These are phyloP conservation scores for Daldinia loculata DNA, from an alignment of 495 filamentous ascomycete species.

Conservation along the genomic window DNA sequence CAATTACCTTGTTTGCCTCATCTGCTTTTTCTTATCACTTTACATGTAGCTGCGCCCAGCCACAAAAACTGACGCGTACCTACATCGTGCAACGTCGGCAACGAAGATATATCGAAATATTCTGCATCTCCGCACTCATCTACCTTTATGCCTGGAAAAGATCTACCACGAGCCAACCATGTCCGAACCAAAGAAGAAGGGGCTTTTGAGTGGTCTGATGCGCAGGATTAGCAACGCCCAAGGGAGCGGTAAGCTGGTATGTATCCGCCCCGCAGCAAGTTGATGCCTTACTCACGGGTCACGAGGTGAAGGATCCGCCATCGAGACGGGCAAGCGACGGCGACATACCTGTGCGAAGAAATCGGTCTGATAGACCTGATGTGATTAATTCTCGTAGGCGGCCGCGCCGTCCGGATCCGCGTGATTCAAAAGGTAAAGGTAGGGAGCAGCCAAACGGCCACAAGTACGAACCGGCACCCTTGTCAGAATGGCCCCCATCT, in stretches of 20 bases:
- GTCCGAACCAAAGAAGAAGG: conserved; percentile 50
- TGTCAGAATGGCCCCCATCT: conserved; percentile 59
- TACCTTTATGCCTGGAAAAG: conserved; percentile 29
- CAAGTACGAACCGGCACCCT: conserved; percentile 49
- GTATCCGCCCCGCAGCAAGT: conserved; percentile 15
- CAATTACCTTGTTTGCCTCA: conserved; percentile 31
- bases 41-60: conserved; percentile 31
- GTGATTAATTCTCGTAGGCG: conserved; percentile 47
- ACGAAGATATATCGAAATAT: conserved; percentile 36
- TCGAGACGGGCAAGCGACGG: conserved; percentile 46
- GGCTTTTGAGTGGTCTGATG: conserved; percentile 51
- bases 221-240: conserved; percentile 49
- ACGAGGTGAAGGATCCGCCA: conserved; percentile 43
- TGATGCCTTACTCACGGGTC: conserved; percentile 19
- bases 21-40: conserved; percentile 6
- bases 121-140: conserved; percentile 26
- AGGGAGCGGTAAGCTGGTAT: conserved; percentile 46
- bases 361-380: conserved; percentile 19
- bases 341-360: conserved; percentile 40
- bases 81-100: conserved; percentile 25
- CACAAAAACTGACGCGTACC: conserved; percentile 44
- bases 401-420: conserved; percentile 51
- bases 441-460: conserved; percentile 47
- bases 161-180: conserved; percentile 34
- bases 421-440: conserved; percentile 55